Percentiles rank a stretch among this genome's conserved stretches.
Conservation (phyloP, 495 filamentous ascomycete genomes). For the Neurospora sp. region DNA sequence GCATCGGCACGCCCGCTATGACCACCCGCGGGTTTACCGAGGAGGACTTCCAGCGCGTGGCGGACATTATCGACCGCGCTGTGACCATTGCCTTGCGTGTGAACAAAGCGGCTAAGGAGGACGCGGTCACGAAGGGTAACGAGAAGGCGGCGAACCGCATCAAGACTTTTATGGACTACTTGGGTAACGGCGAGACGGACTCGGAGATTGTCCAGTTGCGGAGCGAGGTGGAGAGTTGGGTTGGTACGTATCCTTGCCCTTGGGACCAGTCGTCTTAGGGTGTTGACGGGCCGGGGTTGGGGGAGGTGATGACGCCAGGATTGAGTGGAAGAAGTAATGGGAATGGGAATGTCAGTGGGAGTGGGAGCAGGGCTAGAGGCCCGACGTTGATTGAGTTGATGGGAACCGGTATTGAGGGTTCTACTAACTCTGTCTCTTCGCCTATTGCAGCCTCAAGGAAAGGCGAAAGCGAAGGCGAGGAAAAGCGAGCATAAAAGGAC, state of each 20-base stretch:
- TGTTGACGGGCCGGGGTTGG: neutral
- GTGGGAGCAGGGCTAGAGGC: rapidly evolving
- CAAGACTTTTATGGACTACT: slow-evolving; percentile 73
- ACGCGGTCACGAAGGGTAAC: slow-evolving; percentile 63
- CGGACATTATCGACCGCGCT: slow-evolving; percentile 85
- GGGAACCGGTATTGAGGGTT: neutral
- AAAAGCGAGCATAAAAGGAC: too few relatives aligned
- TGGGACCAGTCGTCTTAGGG: slow-evolving; percentile 46
- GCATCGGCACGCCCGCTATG: slow-evolving; percentile 94
- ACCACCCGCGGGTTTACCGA: slow-evolving; percentile 85
- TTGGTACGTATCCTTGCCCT: slow-evolving; percentile 80
- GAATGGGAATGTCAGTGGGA: neutral
- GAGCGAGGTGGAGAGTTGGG: slow-evolving; percentile 92
- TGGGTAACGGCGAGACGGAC: slow-evolving; percentile 74
- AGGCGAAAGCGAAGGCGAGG: too few relatives aligned
- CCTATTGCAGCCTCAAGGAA: too few relatives aligned
- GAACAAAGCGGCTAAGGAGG: slow-evolving; percentile 68
- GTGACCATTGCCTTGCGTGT: slow-evolving; percentile 75
- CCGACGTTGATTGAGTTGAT: neutral
- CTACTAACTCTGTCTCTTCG: too few relatives aligned
- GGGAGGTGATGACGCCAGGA: neutral
- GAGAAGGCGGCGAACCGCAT: slow-evolving; percentile 66
- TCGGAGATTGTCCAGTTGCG: slow-evolving; percentile 78
- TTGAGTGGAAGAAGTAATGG: neutral
- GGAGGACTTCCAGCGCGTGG: slow-evolving; percentile 80